Conservation (phyloP, 495 filamentous ascomycete genomes). For the Penicillium maclennaniae region DNA sequence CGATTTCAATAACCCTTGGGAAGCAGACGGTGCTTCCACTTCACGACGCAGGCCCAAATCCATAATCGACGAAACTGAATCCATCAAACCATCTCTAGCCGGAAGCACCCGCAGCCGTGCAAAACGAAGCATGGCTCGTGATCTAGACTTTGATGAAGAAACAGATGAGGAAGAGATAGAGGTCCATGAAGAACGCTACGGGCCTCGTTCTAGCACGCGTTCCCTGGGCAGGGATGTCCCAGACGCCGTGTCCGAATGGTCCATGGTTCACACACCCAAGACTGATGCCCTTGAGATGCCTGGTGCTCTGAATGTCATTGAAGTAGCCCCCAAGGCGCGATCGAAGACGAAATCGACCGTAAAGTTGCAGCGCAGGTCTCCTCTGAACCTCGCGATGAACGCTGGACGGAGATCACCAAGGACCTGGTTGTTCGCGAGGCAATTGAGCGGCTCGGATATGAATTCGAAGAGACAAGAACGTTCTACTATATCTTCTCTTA, state of each 20-base stretch:
- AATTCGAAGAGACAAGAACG: conserved; percentile 83
- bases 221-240: background rate
- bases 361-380: conserved; percentile 40
- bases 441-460: conserved; percentile 78
- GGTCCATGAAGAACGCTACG: conserved; percentile 21
- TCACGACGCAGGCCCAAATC: conserved; percentile 2
- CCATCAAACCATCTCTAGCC: background rate
- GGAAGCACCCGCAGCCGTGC: background rate
- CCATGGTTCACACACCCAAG: conserved; percentile 18
- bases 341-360: conserved; percentile 25
- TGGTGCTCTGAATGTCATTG: conserved; percentile 20
- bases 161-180: conserved; percentile 22
- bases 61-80: conserved; percentile 1
- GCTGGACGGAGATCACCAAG: conserved; percentile 98
- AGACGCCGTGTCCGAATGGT: conserved; percentile 17
- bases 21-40: background rate
- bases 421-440: conserved; percentile 86
- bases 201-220: background rate
- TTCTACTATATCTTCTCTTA: conserved; percentile 95
- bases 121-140: conserved; percentile 1
- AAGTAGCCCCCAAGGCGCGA: conserved; percentile 17
- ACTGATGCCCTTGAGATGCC: conserved; percentile 19
- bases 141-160: background rate
- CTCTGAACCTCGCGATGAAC: conserved; percentile 52
- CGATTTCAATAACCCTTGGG: conserved; percentile 20